Evolutionary conservation across 371 early-diverging fungal species (phyloP).

Genomic region (Nematocida sp.): DNA sequence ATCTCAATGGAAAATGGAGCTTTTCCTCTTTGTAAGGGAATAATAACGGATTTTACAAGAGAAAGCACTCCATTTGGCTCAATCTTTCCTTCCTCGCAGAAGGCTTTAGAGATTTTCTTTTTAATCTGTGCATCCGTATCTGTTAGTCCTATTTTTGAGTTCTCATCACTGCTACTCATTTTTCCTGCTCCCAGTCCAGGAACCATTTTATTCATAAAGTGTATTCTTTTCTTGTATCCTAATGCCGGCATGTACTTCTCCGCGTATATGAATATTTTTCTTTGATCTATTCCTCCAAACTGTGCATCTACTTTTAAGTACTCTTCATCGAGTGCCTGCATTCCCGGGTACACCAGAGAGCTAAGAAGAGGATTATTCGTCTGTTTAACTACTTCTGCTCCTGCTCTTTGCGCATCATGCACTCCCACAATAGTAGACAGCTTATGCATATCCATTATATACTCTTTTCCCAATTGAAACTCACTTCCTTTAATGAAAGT

Average conservation of each 20-base stretch:
- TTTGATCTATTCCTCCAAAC: constrained; percentile 98
- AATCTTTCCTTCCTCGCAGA: constrained; percentile 92
- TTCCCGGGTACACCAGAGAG: constrained; percentile 89
- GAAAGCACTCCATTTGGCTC: constrained; percentile 85
- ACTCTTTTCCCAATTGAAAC: constrained; percentile 80
- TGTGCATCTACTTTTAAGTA: constrained; percentile 92
- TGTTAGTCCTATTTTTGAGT: constrained; percentile 92
- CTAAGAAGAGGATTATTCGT: constrained; percentile 84
- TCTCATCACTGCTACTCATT: constrained; percentile 92
- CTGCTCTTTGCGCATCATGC: constrained; percentile 96
- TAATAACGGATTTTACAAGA: constrained; percentile 74
- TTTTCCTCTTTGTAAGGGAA: constrained; percentile 71
- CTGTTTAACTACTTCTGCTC: constrained; percentile 97
- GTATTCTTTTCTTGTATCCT: constrained; percentile 92
- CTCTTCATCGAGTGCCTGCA: constrained; percentile 98
- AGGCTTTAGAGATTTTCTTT: constrained; percentile 88
- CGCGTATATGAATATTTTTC: constrained; percentile 97
- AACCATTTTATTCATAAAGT: constrained; percentile 99
- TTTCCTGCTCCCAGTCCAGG: constrained; percentile 89
- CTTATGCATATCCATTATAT: constrained; percentile 85
- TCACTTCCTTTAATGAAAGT: constrained; percentile 80
- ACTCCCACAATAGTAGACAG: constrained; percentile 79
- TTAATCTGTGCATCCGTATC: constrained; percentile 77
- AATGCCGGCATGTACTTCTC: constrained; percentile 87
- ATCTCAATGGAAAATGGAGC: constrained; percentile 61